Conservation (phyloP, 306 rosid genomes). For the Prunus mume region DNA sequence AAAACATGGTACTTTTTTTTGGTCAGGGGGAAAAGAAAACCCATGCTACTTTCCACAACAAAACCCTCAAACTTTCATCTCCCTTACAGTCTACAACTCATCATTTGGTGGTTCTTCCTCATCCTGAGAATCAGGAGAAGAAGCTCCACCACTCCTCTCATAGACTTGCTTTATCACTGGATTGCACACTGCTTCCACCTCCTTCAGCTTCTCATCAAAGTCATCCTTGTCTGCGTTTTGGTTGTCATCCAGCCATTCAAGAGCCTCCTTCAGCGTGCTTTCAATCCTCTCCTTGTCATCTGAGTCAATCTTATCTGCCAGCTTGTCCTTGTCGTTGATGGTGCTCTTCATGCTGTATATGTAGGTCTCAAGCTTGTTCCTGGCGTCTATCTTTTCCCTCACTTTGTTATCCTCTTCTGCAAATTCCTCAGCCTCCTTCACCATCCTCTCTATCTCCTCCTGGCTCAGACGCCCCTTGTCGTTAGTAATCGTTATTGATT, state of each 20-base stretch:
- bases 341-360: conserved; percentile 45
- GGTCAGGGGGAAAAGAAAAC: background rate
- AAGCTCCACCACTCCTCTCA: conserved; percentile 40
- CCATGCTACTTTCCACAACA: too few species aligned
- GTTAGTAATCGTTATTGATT: conserved; percentile 50
- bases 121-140: conserved; percentile 20
- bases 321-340: conserved; percentile 40
- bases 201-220: conserved; percentile 45
- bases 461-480: conserved; percentile 63
- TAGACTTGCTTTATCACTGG: conserved; percentile 40
- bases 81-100: conserved; percentile 32
- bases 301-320: conserved; percentile 43
- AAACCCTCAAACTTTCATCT: background rate
- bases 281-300: conserved; percentile 52
- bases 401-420: conserved; percentile 49
- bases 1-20: background rate
- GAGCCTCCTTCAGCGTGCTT: conserved; percentile 33
- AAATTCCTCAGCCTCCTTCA: conserved; percentile 58
- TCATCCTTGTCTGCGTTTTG: conserved; percentile 43
- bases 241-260: conserved; percentile 54
- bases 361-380: conserved; percentile 52
- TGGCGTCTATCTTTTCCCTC: conserved; percentile 43
- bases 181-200: conserved; percentile 45
- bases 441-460: conserved; percentile 56
- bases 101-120: conserved; percentile 40